Conservation (phyloP, 2,329 filamentous ascomycete genomes). For the Ophiocordyceps unilateralis region DNA sequence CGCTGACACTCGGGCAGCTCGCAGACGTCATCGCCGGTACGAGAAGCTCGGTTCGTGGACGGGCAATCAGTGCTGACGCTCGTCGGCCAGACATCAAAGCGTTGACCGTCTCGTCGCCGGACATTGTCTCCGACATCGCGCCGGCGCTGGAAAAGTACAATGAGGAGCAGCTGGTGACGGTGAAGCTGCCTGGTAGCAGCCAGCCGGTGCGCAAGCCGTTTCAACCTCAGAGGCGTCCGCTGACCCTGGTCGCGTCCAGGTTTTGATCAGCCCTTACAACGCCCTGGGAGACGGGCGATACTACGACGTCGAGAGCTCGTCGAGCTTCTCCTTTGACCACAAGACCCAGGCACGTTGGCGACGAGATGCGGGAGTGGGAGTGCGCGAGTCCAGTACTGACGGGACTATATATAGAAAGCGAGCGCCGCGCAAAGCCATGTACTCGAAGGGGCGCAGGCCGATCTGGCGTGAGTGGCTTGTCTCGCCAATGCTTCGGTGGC, state of each 20-base stretch:
- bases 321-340: slow-evolving; percentile 81
- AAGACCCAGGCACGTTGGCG: slow-evolving; percentile 45
- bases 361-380: not conserved
- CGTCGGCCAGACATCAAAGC: slow-evolving; percentile 65
- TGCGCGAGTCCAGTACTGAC: not conserved
- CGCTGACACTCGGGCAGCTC: slow-evolving; percentile 38
- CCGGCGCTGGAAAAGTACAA: slow-evolving; percentile 92
- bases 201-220: slow-evolving; percentile 25
- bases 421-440: slow-evolving; percentile 65
- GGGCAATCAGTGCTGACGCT: not conserved
- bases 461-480: slow-evolving; percentile 56
- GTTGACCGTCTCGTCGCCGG: slow-evolving; percentile 53
- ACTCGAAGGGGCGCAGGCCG: slow-evolving; percentile 57
- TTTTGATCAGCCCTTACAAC: slow-evolving; percentile 78
- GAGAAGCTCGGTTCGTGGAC: slow-evolving; percentile 3
- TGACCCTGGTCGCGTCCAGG: slow-evolving; percentile 22
- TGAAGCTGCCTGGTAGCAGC: slow-evolving; percentile 76
- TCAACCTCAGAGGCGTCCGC: not conserved
- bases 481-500: not conserved
- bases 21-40: slow-evolving; percentile 75
- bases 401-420: slow-evolving; percentile 44
- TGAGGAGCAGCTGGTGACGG: slow-evolving; percentile 78
- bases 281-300: slow-evolving; percentile 66
- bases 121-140: slow-evolving; percentile 52
- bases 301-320: slow-evolving; percentile 77